Evolutionary conservation across 1,284 basidiomycete species (phyloP), one percentile per base, ranked within the genome.

Genomic region (Malassezia nana): DNA sequence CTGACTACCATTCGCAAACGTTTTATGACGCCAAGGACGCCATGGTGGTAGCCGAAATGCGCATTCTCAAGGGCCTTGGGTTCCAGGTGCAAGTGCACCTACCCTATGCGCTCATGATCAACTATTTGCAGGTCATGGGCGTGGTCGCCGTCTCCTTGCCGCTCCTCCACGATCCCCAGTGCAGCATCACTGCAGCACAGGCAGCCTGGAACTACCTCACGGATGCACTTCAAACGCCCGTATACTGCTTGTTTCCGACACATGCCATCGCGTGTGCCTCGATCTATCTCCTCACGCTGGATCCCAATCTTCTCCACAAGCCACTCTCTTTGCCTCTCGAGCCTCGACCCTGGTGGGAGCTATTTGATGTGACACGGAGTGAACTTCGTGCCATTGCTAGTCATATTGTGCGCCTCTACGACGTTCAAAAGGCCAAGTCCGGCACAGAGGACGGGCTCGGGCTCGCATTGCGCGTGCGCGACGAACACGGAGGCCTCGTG

Each of bases 21-120:
- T 92, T 89, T 65, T 89, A 90, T 75, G 85, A 89, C 58, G 78
- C 86, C 62, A 90, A 89, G 69, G 89, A 92, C 65, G 84, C 86
- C 4, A 78, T 96, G 41, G 88, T 95, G 20, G 84, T 94, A 13
- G 84, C 86, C 1, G 94, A 99, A 76, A 96, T 98, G 88, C 94
- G 98, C 73, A 82, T 98, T 16, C 80, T 99, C 59, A 98, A 98
- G 76, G 82, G 71, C 2, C 67, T 76, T 12, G 74, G 69, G 5
- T 76, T 76, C 49, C 60, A 75, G 32, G 67, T 74, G 2, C 63
- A 72, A 66, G 88, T 92, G 44, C 85, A 87, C 13, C 78, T 96
- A 35, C 91, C 94, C 0, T 96, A 96, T 69, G 89, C 86, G 22
- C 89, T 89, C 12, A 81, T 96, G 58, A 85, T 96, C 67, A 96